Conservation (phyloP, 1,284 basidiomycete genomes). For the Cryptococcus amylolentus region DNA sequence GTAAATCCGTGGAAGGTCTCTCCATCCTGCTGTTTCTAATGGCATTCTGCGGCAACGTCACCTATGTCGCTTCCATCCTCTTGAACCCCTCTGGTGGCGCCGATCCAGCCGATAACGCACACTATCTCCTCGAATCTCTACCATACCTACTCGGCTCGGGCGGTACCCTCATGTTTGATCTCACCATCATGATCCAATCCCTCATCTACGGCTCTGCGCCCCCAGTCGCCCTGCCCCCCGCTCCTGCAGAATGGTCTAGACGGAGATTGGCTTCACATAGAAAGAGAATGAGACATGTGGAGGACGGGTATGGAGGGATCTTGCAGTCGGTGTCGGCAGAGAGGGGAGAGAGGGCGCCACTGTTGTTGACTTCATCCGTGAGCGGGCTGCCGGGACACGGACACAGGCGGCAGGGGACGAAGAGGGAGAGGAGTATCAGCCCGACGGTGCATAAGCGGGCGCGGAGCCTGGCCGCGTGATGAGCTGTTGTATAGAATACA, state of each 20-base stretch:
- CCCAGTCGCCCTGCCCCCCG: slow-evolving; percentile 23
- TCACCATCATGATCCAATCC: slow-evolving; percentile 71
- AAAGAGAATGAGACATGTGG: slow-evolving; percentile 14
- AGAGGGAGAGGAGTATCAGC: slow-evolving; percentile 1
- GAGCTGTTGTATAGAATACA: too few relatives aligned
- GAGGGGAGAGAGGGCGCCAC: not conserved
- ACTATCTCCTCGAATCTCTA: slow-evolving; percentile 46
- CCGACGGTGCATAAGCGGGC: not conserved
- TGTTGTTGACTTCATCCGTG: not conserved
- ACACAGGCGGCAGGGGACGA: not conserved
- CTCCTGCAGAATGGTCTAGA: slow-evolving; percentile 9
- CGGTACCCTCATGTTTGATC: slow-evolving; percentile 83
- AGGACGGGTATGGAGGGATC: slow-evolving; percentile 14
- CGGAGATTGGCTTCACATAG: slow-evolving; percentile 9
- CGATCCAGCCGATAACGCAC: slow-evolving; percentile 27
- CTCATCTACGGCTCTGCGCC: slow-evolving; percentile 54
- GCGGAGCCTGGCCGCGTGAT: not conserved
- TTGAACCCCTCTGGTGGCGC: slow-evolving; percentile 37
- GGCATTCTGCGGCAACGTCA: slow-evolving; percentile 84
- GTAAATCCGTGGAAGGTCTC: slow-evolving; percentile 89
- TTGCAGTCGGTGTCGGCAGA: not conserved
- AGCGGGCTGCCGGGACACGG: not conserved
- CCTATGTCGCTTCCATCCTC: slow-evolving; percentile 82
- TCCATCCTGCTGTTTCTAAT: slow-evolving; percentile 89
- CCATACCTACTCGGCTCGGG: slow-evolving; percentile 77